Conservation (phyloP, 768 basidiomycete genomes). For the Kwoniella bestiolae region DNA sequence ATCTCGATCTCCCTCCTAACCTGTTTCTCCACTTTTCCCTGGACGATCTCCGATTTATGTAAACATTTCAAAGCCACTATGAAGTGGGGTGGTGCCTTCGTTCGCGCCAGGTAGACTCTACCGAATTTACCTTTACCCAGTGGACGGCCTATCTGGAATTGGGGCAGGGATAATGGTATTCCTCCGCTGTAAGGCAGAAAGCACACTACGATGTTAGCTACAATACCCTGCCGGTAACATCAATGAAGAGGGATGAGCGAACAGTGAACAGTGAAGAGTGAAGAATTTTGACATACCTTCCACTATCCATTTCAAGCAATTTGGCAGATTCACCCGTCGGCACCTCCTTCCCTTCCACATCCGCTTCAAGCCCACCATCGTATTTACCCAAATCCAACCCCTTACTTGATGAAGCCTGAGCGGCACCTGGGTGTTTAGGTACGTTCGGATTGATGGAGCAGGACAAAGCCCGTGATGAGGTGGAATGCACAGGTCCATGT, state of each 20-base stretch:
- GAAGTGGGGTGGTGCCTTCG: conserved; percentile 82
- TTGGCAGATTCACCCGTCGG: conserved; percentile 78
- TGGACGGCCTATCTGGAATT: conserved; percentile 92
- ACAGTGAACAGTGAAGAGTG: too few species aligned
- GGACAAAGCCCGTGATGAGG: conserved; percentile 44
- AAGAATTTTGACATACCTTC: conserved; percentile 52
- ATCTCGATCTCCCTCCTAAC: conserved; percentile 98
- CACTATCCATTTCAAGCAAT: conserved; percentile 82
- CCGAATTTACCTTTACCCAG: conserved; percentile 99
- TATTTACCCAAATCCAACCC: conserved; percentile 69
- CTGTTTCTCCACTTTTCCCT: conserved; percentile 92
- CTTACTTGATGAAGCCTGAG: conserved; percentile 8
- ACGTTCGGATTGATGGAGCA: conserved; percentile 28
- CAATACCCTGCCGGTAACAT: background rate
- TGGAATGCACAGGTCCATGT: conserved; percentile 58
- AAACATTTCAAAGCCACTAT: conserved; percentile 96
- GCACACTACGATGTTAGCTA: background rate
- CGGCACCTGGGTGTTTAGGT: conserved; percentile 15
- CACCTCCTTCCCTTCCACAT: conserved; percentile 67
- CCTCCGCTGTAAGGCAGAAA: conserved; percentile 15
- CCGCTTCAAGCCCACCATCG: conserved; percentile 94
- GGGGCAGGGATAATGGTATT: conserved; percentile 75
- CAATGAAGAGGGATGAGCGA: too few species aligned
- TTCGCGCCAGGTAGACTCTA: conserved; percentile 96
- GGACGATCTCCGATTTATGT: conserved; percentile 94